Percentiles rank a stretch among this genome's conserved stretches.
These are phyloP conservation scores for Naganishia vaughanmartiniae DNA, from an alignment of 768 basidiomycete species.

Conservation along the genomic window DNA sequence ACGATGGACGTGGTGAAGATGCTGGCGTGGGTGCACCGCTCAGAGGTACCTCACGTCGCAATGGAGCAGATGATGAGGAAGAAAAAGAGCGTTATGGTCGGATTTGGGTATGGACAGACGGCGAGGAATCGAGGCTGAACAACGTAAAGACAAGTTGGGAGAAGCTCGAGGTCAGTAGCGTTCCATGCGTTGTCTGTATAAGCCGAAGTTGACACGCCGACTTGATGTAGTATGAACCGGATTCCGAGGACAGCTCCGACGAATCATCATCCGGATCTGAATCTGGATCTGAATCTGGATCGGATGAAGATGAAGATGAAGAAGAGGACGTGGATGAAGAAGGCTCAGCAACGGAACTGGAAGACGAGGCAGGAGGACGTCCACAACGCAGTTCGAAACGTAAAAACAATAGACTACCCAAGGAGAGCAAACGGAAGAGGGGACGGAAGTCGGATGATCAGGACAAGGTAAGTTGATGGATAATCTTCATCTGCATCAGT, in stretches of 20 bases:
- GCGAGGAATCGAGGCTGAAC: conserved; percentile 66
- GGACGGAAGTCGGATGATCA: conserved; percentile 27
- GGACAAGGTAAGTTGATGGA: conserved; percentile 23
- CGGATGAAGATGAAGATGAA: conserved; percentile 43
- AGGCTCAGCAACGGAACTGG: conserved; percentile 50
- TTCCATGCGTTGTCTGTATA: conserved; percentile 34
- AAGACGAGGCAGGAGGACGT: conserved; percentile 42
- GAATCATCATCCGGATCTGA: conserved; percentile 53
- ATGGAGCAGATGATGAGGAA: conserved; percentile 33
- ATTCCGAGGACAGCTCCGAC: conserved; percentile 60
- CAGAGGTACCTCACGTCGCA: not conserved
- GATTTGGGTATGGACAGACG: conserved; percentile 91
- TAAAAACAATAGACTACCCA: conserved; percentile 34
- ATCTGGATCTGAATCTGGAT: conserved; percentile 52
- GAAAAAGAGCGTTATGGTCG: conserved; percentile 54
- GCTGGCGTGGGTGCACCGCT: conserved; percentile 49
- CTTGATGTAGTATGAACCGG: conserved; percentile 68
- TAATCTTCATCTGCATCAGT: not conserved
- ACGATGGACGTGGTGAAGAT: conserved; percentile 34
- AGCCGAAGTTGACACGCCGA: not conserved
- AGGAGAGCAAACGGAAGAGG: conserved; percentile 29
- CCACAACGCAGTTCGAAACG: conserved; percentile 41
- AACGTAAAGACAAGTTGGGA: conserved; percentile 81
- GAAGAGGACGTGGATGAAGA: conserved; percentile 37
- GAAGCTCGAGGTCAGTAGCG: conserved; percentile 64